Evolutionary conservation across 192 early-diverging fungal genomes (phyloP).

Genomic region (Backusella luteola): DNA sequence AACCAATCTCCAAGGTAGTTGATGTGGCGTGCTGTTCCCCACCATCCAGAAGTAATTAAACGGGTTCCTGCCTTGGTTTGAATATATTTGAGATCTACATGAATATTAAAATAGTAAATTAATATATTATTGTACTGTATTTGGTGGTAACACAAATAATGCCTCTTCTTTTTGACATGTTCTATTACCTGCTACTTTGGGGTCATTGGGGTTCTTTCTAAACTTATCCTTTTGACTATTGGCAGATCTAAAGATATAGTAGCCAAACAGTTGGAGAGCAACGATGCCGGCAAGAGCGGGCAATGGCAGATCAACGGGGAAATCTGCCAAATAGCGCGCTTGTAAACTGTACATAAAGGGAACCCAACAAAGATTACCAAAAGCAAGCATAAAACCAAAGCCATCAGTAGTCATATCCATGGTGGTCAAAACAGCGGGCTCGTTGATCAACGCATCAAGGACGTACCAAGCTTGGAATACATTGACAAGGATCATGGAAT

Average conservation of each 20-base stretch:
- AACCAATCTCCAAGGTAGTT: conserved; percentile 97
- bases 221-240: conserved; percentile 93
- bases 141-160: neutral
- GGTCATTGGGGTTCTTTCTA: conserved; percentile 64
- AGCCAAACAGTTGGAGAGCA: conserved; percentile 59
- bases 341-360: conserved; percentile 90
- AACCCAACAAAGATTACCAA: conserved; percentile 85
- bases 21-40: conserved; percentile 90
- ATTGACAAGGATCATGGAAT: conserved; percentile 78
- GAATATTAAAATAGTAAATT: neutral
- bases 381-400: conserved; percentile 87
- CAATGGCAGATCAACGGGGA: conserved; percentile 59
- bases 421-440: conserved; percentile 84
- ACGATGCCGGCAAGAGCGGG: conserved; percentile 41
- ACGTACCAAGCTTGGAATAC: conserved; percentile 82
- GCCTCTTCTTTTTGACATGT: neutral
- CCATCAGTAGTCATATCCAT: conserved; percentile 98
- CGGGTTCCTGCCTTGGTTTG: conserved; percentile 76
- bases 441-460: conserved; percentile 81
- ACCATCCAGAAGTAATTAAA: conserved; percentile 89
- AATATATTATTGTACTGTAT: neutral
- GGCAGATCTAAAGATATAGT: conserved; percentile 83
- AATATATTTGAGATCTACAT: conserved; percentile 76
- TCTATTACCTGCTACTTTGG: conserved; percentile 40
- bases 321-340: conserved; percentile 77